These are phyloP conservation scores for Candida insectorum DNA, from an alignment of 805 yeast genomes.

Conservation along the genomic window DNA sequence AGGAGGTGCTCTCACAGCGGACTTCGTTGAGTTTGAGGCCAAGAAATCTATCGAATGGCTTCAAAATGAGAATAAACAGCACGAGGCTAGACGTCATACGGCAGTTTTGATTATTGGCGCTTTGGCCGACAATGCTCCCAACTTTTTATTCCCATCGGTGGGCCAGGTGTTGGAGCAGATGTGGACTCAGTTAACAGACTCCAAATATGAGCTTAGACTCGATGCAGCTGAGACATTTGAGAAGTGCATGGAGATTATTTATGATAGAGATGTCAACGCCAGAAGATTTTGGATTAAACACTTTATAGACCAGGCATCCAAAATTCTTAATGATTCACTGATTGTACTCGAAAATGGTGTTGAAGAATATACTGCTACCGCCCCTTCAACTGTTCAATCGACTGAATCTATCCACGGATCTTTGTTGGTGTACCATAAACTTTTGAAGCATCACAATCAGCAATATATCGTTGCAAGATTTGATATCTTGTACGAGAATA, in stretches of 20 bases:
- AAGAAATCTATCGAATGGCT: constrained; percentile 89
- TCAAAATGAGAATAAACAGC: constrained; percentile 71
- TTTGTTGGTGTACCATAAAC: constrained; percentile 74
- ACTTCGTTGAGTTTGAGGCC: constrained; percentile 89
- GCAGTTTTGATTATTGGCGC: constrained; percentile 81
- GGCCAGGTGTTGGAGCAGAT: constrained; percentile 75
- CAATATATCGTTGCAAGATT: constrained; percentile 67
- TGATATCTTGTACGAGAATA: constrained; percentile 72
- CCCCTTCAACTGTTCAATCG: constrained; percentile 16
- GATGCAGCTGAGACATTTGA: constrained; percentile 84
- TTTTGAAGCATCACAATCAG: constrained; percentile 65
- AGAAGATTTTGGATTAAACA: constrained; percentile 74
- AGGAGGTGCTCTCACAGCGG: constrained; percentile 86
- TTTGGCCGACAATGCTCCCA: constrained; percentile 83
- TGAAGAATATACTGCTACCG: constrained; percentile 9
- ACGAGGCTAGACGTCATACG: constrained; percentile 82
- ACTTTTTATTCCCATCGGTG: constrained; percentile 73
- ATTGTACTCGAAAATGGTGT: constrained; percentile 2
- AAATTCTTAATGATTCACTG: constrained; percentile 44
- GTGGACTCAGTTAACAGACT: constrained; percentile 85
- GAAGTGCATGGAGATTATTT: constrained; percentile 73
- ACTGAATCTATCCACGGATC: constrained; percentile 85
- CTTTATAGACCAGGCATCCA: constrained; percentile 64
- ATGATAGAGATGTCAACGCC: constrained; percentile 69
- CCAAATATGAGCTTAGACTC: constrained; percentile 65